These are phyloP conservation scores for Isochrysis galbana DNA, from an alignment of 78 protist species.

Conservation along the genomic window DNA sequence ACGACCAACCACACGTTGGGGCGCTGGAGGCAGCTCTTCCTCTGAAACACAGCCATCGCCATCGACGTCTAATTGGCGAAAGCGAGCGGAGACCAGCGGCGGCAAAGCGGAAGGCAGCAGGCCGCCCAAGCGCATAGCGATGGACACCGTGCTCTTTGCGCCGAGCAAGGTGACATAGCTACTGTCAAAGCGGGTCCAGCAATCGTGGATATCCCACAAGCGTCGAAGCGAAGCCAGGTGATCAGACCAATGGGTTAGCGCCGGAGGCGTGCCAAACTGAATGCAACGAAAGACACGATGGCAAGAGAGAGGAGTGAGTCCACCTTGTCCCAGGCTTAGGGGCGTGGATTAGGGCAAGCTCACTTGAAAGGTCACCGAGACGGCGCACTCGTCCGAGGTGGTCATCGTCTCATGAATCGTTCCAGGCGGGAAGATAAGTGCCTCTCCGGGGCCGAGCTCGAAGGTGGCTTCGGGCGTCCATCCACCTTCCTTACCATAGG, in stretches of 20 bases:
- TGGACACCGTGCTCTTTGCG: background rate
- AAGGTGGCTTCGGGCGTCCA: background rate
- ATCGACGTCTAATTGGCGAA: background rate
- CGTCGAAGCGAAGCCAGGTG: background rate
- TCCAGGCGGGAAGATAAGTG: background rate
- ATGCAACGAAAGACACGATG: too few relatives aligned
- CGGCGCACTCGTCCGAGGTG: background rate
- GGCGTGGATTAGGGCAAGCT: too few relatives aligned
- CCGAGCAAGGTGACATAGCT: background rate
- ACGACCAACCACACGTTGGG: background rate
- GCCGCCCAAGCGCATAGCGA: background rate
- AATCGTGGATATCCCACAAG: background rate
- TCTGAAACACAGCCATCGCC: background rate
- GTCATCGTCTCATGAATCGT: background rate
- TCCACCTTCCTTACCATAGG: background rate
- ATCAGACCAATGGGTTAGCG: background rate
- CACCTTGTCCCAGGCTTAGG: too few relatives aligned
- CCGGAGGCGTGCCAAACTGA: background rate
- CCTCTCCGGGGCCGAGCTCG: background rate
- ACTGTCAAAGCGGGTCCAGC: background rate
- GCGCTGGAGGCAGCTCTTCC: background rate
- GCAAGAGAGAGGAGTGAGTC: too few relatives aligned
- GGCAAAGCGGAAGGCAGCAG: background rate
- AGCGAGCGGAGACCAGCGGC: background rate
- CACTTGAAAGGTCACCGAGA: background rate